phyloP scores from a whole-genome alignment of 176 grass and related monocot genomes.

The Pontederia paniculata region DNA sequence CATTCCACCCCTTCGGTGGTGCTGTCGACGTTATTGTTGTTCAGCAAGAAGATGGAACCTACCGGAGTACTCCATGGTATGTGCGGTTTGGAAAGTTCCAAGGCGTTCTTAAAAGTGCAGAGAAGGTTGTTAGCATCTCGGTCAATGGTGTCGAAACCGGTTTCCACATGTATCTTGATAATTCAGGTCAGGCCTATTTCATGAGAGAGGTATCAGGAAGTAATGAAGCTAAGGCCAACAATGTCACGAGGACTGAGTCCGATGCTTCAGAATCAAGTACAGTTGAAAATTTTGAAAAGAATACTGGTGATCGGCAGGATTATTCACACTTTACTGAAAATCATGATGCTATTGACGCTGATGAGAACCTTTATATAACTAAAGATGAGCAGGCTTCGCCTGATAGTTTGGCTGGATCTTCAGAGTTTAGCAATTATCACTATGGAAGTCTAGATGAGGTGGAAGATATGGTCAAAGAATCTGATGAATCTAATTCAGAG shows the following conservation, averaged over 20 bases:
- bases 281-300: slow-evolving; percentile 35
- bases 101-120: slow-evolving; percentile 84
- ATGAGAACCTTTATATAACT: slow-evolving; percentile 19
- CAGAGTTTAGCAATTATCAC: slow-evolving; percentile 32
- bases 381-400: slow-evolving; percentile 21
- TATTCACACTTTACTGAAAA: slow-evolving; percentile 20
- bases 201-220: slow-evolving; percentile 65
- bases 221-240: slow-evolving; percentile 19
- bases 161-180: slow-evolving; percentile 94
- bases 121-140: slow-evolving; percentile 82
- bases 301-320: slow-evolving; percentile 12
- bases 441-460: slow-evolving; percentile 61
- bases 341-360: background rate
- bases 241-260: slow-evolving; percentile 22
- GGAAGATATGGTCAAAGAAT: slow-evolving; percentile 41
- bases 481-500: slow-evolving; percentile 52
- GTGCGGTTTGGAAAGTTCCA: slow-evolving; percentile 99
- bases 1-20: slow-evolving; percentile 92
- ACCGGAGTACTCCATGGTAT: slow-evolving; percentile 93
- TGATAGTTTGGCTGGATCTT: slow-evolving; percentile 8
- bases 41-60: slow-evolving; percentile 90
- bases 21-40: slow-evolving; percentile 90
- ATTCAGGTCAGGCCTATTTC: slow-evolving; percentile 96
- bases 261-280: slow-evolving; percentile 31
- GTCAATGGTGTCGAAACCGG: slow-evolving; percentile 74